These are phyloP conservation scores for Russula brevipes DNA, from an alignment of 768 basidiomycete genomes.

Conservation along the genomic window DNA sequence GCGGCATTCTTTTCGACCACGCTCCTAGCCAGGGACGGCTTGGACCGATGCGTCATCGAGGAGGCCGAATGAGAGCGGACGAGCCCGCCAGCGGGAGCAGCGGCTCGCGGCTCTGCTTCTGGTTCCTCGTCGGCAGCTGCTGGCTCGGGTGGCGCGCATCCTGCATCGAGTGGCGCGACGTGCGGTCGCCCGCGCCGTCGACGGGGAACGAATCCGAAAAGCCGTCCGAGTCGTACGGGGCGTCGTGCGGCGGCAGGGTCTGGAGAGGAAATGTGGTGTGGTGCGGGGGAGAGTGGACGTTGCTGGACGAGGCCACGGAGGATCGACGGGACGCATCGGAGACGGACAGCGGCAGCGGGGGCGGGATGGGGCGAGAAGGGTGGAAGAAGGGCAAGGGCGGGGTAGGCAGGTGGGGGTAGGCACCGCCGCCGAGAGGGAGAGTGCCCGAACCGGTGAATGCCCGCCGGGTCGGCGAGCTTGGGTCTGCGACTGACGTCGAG, in stretches of 20 bases:
- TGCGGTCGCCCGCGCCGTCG: not conserved
- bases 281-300: constrained; percentile 21
- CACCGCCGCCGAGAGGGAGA: constrained; percentile 28
- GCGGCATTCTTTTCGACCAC: constrained; percentile 31
- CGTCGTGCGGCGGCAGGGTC: constrained; percentile 35
- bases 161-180: constrained; percentile 27
- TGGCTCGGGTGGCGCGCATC: constrained; percentile 28
- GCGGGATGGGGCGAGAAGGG: constrained; percentile 55
- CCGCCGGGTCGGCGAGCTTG: constrained; percentile 17
- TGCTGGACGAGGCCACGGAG: constrained; percentile 29
- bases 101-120: constrained; percentile 68
- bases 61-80: constrained; percentile 25
- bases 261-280: constrained; percentile 39
- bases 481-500: constrained; percentile 11
- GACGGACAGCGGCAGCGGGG: constrained; percentile 37
- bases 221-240: constrained; percentile 44
- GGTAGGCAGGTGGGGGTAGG: constrained; percentile 69
- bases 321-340: constrained; percentile 31
- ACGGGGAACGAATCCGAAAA: constrained; percentile 24
- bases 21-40: constrained; percentile 25
- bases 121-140: constrained; percentile 34
- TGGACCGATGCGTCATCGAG: constrained; percentile 27
- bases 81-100: constrained; percentile 53
- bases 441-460: constrained; percentile 8
- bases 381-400: constrained; percentile 78